Conservation (phyloP, 2,329 filamentous ascomycete species). For the Colletotrichum higginsianum region DNA sequence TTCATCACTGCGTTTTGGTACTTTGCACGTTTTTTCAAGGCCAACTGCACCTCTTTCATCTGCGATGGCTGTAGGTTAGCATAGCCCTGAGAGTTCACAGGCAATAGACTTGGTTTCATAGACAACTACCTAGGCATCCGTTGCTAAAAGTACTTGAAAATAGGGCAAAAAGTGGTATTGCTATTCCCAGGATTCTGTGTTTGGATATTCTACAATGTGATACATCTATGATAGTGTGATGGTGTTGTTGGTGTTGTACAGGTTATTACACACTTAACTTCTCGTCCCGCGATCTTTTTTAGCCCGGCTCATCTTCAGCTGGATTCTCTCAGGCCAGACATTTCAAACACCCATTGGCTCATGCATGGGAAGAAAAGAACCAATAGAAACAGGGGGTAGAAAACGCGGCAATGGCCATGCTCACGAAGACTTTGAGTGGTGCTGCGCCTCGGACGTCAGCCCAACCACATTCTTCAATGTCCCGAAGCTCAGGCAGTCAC, state of each 20-base stretch:
- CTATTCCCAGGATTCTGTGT: background rate
- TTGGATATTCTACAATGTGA: conserved; percentile 13
- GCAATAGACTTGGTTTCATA: background rate
- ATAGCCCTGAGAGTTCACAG: background rate
- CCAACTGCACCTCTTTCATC: background rate
- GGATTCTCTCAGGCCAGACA: background rate
- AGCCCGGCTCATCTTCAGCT: background rate
- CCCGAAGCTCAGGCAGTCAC: conserved; percentile 90
- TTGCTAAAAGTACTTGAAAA: background rate
- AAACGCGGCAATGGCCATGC: background rate
- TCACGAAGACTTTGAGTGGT: conserved; percentile 12
- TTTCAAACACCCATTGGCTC: background rate
- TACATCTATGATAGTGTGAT: conserved; percentile 10
- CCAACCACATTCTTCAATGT: conserved; percentile 80
- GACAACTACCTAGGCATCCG: background rate
- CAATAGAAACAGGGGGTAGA: background rate
- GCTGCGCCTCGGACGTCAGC: conserved; percentile 55
- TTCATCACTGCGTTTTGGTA: background rate
- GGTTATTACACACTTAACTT: conserved; percentile 10
- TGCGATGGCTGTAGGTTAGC: background rate
- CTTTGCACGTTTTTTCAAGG: background rate
- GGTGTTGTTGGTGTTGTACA: conserved; percentile 10
- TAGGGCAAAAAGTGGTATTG: background rate
- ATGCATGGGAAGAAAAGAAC: background rate
- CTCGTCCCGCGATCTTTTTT: too few species aligned